Conservation (phyloP, 371 early-diverging fungal species). For the Haplosporangium sp. region DNA sequence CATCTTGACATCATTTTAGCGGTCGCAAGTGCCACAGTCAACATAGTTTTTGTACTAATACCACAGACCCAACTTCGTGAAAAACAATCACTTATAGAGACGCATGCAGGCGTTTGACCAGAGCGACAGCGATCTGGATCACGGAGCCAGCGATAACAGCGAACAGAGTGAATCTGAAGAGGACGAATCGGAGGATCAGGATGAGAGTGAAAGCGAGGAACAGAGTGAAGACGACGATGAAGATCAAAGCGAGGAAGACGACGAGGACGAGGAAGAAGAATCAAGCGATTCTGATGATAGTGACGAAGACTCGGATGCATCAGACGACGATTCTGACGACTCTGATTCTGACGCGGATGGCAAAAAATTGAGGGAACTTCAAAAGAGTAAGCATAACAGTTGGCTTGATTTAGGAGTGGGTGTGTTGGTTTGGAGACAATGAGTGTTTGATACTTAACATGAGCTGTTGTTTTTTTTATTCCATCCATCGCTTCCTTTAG, state of each 20-base stretch:
- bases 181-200: slow-evolving; percentile 1
- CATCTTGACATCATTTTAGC: background rate
- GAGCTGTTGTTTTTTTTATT: background rate
- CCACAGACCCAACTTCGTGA: no score
- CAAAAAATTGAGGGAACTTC: slow-evolving; percentile 45
- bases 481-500: no score
- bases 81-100: slow-evolving; percentile 34
- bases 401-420: no score
- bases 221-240: slow-evolving; percentile 19
- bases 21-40: no score
- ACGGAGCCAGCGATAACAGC: slow-evolving; percentile 12
- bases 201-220: slow-evolving; percentile 5
- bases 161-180: slow-evolving; percentile 16
- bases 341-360: slow-evolving; percentile 43
- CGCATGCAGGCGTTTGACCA: slow-evolving; percentile 53
- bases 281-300: slow-evolving; percentile 19
- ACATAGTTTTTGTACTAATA: no score
- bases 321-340: slow-evolving; percentile 31
- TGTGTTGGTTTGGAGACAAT: no score
- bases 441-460: no score
- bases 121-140: slow-evolving; percentile 49
- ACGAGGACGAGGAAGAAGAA: slow-evolving; percentile 19
- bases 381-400: slow-evolving; percentile 39
- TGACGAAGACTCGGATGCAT: slow-evolving; percentile 15
- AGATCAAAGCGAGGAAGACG: slow-evolving; percentile 14